Base-by-base conservation (phyloP, 2,329 filamentous ascomycete species). In the Phialophora macrospora region DNA sequence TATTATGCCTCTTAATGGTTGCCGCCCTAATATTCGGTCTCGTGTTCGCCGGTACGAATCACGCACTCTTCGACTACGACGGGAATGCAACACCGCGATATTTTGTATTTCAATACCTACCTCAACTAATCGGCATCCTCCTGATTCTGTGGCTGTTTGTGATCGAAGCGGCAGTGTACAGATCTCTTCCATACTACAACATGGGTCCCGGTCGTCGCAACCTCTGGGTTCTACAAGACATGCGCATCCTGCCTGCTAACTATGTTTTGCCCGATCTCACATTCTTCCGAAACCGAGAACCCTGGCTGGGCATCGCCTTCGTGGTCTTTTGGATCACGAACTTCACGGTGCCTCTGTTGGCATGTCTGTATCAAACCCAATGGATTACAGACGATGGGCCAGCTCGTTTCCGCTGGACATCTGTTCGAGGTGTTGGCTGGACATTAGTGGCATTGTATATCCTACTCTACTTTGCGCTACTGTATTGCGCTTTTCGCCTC, bases 41-140 rank as follows among this genome's bases (percentile, higher is more conserved):
- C 64, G 79, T 90, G 41, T 92, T 87, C 79, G 91, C 90, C 11
- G 77, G 82, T 44, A 76, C 78, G 4, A 82, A 88, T 69, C 77
- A 82, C 9, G 92, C 92, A 0, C 79, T 97, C 12, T 87, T 85
- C 74, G 78, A 83, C 3, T 97, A 93, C 75, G 80, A 81, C 38
- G 84, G 83, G 32, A 89, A 92, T 64, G 90, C 90, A 67, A 89
- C 89, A 57, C 84, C 83, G 8, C 84, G 88, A 70, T 97, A 96
- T 77, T 97, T 97, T 75, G 78, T 96, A 55, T 95, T 96, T 76
- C 86, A 92, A 67, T 91, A 96, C 69, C 80, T 97, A 1, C 93
- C 94, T 1, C 92, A 93, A 63, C 80, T 96, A 0, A 74, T 96
- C 14, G 91, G 88, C 0, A 87, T 87, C 22, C 70, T 89, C 12